Conservation (phyloP, 305 asterid species). For the Withania somnifera region DNA sequence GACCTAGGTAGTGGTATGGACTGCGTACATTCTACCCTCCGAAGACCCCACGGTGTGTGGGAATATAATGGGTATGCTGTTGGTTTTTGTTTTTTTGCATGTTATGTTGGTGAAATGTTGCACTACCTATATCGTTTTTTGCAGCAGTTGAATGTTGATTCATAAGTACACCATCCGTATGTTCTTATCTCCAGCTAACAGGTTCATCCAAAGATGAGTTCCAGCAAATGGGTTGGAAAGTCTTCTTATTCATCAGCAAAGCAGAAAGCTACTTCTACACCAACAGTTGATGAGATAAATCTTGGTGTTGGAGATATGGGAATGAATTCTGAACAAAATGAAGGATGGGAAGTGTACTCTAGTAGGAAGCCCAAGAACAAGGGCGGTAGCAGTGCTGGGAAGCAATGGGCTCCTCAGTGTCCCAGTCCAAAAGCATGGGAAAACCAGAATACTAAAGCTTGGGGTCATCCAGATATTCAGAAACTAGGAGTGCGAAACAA, state of each 20-base stretch:
- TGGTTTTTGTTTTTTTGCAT: too few species aligned
- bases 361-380: constrained; percentile 54
- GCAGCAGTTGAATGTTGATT: not conserved
- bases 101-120: not conserved
- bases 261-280: constrained; percentile 24
- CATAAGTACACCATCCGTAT: not conserved
- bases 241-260: constrained; percentile 11
- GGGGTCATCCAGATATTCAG: constrained; percentile 46
- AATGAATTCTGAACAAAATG: constrained; percentile 28
- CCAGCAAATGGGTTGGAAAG: constrained; percentile 22
- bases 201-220: constrained; percentile 39
- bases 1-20: too few species aligned
- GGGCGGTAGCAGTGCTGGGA: constrained; percentile 20
- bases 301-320: constrained; percentile 30
- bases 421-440: constrained; percentile 50
- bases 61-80: too few species aligned
- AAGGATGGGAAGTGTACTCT: constrained; percentile 66
- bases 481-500: constrained; percentile 25
- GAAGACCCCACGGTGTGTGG: too few species aligned
- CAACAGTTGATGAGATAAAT: constrained; percentile 22
- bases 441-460: constrained; percentile 29
- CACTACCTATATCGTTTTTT: not conserved
- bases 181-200: not conserved
- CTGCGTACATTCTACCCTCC: too few species aligned
- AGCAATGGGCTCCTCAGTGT: constrained; percentile 32